These are phyloP conservation scores for Ogataea dorogensis DNA, from an alignment of 805 yeast genomes.

Conservation along the genomic window DNA sequence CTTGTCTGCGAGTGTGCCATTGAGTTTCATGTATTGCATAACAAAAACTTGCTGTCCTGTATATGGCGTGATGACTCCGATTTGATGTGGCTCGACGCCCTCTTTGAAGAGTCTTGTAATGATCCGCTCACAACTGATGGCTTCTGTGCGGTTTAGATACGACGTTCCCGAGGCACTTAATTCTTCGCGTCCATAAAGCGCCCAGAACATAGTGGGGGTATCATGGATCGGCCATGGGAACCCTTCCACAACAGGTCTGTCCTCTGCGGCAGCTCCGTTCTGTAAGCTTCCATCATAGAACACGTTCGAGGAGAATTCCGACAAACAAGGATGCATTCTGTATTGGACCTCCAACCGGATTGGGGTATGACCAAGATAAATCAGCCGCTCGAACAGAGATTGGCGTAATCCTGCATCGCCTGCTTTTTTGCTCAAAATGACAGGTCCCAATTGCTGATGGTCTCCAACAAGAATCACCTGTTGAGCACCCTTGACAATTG, in stretches of 20 bases:
- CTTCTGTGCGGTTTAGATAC: slow-evolving; percentile 82
- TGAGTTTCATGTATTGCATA: slow-evolving; percentile 71
- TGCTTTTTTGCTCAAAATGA: slow-evolving; percentile 74
- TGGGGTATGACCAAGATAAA: slow-evolving; percentile 79
- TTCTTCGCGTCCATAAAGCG: slow-evolving; percentile 85
- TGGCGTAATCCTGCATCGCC: slow-evolving; percentile 84
- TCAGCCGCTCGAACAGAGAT: slow-evolving; percentile 83
- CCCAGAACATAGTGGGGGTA: slow-evolving; percentile 96
- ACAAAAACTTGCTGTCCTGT: slow-evolving; percentile 90
- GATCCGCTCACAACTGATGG: slow-evolving; percentile 80
- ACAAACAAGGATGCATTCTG: slow-evolving; percentile 87
- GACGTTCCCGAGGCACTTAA: slow-evolving; percentile 79
- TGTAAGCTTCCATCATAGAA: slow-evolving; percentile 91
- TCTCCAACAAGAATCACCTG: slow-evolving; percentile 90
- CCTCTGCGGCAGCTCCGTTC: slow-evolving; percentile 83
- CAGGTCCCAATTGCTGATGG: slow-evolving; percentile 95
- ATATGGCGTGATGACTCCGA: slow-evolving; percentile 92
- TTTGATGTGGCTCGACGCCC: slow-evolving; percentile 76
- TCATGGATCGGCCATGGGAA: slow-evolving; percentile 92
- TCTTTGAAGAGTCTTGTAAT: slow-evolving; percentile 71
- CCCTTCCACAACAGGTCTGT: slow-evolving; percentile 49
- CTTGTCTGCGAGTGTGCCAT: slow-evolving; percentile 60
- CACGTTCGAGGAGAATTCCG: slow-evolving; percentile 87
- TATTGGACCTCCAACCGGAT: slow-evolving; percentile 88
- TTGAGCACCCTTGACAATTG: slow-evolving; percentile 84